Evolutionary conservation across 129 eudicot genomes (phyloP), one percentile per base, ranked within the genome.

Genomic region (Arctium minus): DNA sequence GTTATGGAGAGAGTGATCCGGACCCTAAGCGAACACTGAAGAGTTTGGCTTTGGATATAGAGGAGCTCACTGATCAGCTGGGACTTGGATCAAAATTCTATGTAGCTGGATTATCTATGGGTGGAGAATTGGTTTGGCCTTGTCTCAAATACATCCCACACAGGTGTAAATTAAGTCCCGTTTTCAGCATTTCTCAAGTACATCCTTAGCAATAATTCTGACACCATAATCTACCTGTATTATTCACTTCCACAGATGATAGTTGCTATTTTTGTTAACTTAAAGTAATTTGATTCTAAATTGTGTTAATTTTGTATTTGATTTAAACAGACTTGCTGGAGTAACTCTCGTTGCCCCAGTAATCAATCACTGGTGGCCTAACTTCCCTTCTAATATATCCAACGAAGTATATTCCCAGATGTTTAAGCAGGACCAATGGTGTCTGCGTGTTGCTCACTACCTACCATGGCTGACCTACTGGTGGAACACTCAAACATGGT

Each of bases 1-100:
- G 98, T 48, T 94, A 94, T 88, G 97, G 97, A 82, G 93, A 94
- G 86, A 94, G 98, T 71, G 97, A 94, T 46, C 97, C 97, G 37
- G 80, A 91, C 69, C 98, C 98, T 22, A 79, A 84, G 7, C 77
- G 79, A 35, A 86, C 94, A 17, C 30, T 79, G 6, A 88, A 89
- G 64, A 89, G 92, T 85, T 82, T 33, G 29, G 79, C 94, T 79
- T 84, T 90, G 40, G 94, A 92, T 73, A 85, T 89, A 27, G 93
- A 89, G 78, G 94, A 92, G 81, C 97, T 92, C 42, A 90, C 89
- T 29, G 89, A 90, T 85, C 86, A 90, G 30, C 73, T 92, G 68
- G 88, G 68, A 65, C 89, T 92, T 33, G 94, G 94, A 35, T 74
- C 89, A 8, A 90, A 86, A 67, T 93, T 93, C 82, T 88, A 89